phyloP scores from a whole-genome alignment of 2,329 filamentous ascomycete genomes.

The Ascochyta rabiei region DNA sequence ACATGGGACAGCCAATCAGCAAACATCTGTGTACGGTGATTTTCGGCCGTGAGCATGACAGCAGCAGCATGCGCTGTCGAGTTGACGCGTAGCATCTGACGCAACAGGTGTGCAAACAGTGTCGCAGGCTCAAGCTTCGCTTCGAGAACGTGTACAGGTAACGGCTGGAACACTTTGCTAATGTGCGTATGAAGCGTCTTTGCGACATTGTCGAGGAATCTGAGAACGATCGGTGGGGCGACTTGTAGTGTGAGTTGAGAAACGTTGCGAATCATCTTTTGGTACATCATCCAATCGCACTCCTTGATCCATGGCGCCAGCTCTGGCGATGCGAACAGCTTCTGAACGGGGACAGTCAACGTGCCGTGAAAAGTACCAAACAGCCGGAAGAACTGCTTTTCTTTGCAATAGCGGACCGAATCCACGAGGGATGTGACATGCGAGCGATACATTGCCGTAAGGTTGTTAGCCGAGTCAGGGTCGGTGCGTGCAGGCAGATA shows the following conservation, averaged over 20 bases:
- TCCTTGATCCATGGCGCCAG: constrained; percentile 93
- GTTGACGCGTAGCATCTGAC: constrained; percentile 89
- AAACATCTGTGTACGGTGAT: constrained; percentile 95
- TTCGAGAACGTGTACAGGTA: constrained; percentile 82
- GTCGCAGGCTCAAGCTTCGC: constrained; percentile 89
- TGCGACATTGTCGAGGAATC: constrained; percentile 86
- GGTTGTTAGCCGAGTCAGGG: constrained; percentile 80
- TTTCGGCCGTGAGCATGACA: constrained; percentile 86
- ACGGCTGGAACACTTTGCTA: constrained; percentile 80
- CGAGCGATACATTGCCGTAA: constrained; percentile 87
- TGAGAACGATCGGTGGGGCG: constrained; percentile 83
- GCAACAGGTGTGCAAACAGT: constrained; percentile 83
- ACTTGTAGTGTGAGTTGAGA: constrained; percentile 89
- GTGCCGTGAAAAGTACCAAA: constrained; percentile 96
- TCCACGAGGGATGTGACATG: constrained; percentile 96
- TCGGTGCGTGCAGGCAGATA: constrained; percentile 85
- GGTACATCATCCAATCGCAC: constrained; percentile 94
- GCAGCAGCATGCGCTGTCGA: constrained; percentile 91
- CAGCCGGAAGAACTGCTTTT: constrained; percentile 94
- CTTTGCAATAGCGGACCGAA: constrained; percentile 93
- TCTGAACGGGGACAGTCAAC: constrained; percentile 94
- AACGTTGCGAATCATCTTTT: constrained; percentile 94
- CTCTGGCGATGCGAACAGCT: constrained; percentile 80
- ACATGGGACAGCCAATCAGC: constrained; percentile 78
- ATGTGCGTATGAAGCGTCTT: constrained; percentile 82